These are phyloP conservation scores for Kwoniella sp. DNA, from an alignment of 768 basidiomycete genomes.

Conservation along the genomic window DNA sequence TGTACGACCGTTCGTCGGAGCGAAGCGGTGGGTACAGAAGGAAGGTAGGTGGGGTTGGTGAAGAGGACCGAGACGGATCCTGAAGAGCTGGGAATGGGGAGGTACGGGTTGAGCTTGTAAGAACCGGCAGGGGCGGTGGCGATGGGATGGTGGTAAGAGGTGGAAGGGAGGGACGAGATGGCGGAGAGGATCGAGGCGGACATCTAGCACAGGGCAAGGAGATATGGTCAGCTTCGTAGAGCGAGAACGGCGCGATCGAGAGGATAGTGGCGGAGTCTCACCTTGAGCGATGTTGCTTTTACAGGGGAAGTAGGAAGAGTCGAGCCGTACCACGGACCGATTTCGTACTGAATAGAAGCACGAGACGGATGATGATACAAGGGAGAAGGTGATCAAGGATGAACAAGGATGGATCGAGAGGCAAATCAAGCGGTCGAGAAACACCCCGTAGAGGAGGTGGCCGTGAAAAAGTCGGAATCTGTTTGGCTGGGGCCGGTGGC, in stretches of 20 bases:
- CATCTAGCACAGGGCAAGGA: too few relatives aligned
- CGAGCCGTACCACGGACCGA: not conserved
- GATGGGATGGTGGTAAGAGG: constrained; percentile 40
- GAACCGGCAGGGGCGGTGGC: constrained; percentile 21
- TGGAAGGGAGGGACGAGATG: constrained; percentile 29
- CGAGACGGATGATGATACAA: not conserved
- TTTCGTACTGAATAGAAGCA: not conserved
- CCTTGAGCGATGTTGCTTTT: constrained; percentile 10
- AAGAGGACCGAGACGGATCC: constrained; percentile 23
- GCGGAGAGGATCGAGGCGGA: constrained; percentile 13
- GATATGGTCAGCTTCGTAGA: not conserved
- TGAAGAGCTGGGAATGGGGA: constrained; percentile 30
- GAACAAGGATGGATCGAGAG: not conserved
- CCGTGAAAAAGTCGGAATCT: constrained; percentile 11
- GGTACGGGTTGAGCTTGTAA: constrained; percentile 40
- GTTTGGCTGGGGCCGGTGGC: too few relatives aligned
- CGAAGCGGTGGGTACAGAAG: constrained; percentile 28
- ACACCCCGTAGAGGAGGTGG: not conserved
- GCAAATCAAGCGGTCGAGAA: not conserved
- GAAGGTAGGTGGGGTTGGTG: constrained; percentile 39
- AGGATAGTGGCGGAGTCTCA: constrained; percentile 9
- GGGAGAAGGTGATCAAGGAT: not conserved
- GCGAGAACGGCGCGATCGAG: not conserved
- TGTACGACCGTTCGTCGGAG: constrained; percentile 28
- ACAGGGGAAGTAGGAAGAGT: not conserved